Evolutionary conservation across 257 asterid species (phyloP), one percentile per base, ranked within the genome.

Genomic region (Rubia yunnanensis): DNA sequence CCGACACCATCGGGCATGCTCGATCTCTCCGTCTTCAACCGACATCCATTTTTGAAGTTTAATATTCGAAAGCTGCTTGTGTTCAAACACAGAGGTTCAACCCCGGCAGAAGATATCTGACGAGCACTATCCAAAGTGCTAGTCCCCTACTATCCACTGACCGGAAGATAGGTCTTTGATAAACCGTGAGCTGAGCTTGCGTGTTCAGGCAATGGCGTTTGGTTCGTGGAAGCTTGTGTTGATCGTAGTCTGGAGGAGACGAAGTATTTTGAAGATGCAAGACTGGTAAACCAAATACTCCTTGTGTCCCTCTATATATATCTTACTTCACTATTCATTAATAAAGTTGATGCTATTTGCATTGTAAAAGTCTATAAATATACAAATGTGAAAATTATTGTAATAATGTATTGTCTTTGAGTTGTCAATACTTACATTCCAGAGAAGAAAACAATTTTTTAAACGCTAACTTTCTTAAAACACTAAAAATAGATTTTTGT

Each of bases 71-170:
- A 86, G 8, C 68, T 84, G 26, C 89, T 79, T 38, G 66, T 81
- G n/a, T 84, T 79, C 4, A 48, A 67, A 55, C 73, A 68, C 8
- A 87, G 79, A 26, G 30, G n/a, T n/a, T n/a, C n/a, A n/a, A n/a
- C 50, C 0, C 65, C 18, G 66, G 70, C 66, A 3, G 49, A 58
- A 49, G 78, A 64, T 20, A 72, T 79, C 28, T 73, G 75, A 5
- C 53, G 26, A 1, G 81, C 86, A 58, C 64, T 83, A 67, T 67
- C n/a, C n/a, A n/a, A n/a, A n/a, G n/a, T n/a, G n/a, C n/a, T n/a
- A n/a, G n/a, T 81, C 36, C 77, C 83, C 22, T 81, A 81, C 59
- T 81, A 81, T 65, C 90, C 90, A 52, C 72, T 84, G 0, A 82
- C 90, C 0, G 85, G 86, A n/a, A 74, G 79, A 72, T 63, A 81